Conservation (phyloP, 2,329 filamentous ascomycete species). For the Tolypocladium ophioglossoides region DNA sequence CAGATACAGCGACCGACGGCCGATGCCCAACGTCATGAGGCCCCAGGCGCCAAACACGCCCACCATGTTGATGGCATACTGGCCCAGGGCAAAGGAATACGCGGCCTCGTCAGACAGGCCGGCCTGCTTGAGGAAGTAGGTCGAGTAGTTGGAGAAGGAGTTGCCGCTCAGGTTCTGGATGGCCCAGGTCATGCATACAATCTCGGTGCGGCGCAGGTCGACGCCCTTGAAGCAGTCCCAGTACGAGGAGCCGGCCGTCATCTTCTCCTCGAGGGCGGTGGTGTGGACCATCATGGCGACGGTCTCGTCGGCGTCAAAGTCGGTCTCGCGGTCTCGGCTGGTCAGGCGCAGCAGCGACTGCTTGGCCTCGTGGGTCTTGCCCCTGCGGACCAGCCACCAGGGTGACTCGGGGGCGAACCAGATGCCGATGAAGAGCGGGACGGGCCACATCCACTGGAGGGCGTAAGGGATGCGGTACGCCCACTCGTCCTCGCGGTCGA, state of each 20-base stretch:
- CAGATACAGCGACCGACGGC: slow-evolving; percentile 66
- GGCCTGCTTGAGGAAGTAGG: slow-evolving; percentile 51
- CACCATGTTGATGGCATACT: slow-evolving; percentile 64
- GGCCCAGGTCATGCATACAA: slow-evolving; percentile 54
- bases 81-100: slow-evolving; percentile 52
- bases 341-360: slow-evolving; percentile 54
- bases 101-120: slow-evolving; percentile 40
- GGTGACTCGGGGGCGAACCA: slow-evolving; percentile 60
- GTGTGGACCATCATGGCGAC: slow-evolving; percentile 91
- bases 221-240: slow-evolving; percentile 75
- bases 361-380: slow-evolving; percentile 55
- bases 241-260: slow-evolving; percentile 65
- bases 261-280: slow-evolving; percentile 66
- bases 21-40: slow-evolving; percentile 64
- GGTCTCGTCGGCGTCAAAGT: slow-evolving; percentile 75
- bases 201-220: slow-evolving; percentile 66
- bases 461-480: slow-evolving; percentile 61
- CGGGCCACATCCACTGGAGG: slow-evolving; percentile 69
- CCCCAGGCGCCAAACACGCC: slow-evolving; percentile 76
- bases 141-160: slow-evolving; percentile 55
- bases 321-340: slow-evolving; percentile 49
- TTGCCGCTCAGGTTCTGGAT: slow-evolving; percentile 55
- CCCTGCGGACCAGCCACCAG: slow-evolving; percentile 66
- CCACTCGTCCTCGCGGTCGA: slow-evolving; percentile 55
- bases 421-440: slow-evolving; percentile 55